Evolutionary conservation across 306 rosid genomes (phyloP), one percentile per base, ranked within the genome.

Genomic region (Corylus americana): DNA sequence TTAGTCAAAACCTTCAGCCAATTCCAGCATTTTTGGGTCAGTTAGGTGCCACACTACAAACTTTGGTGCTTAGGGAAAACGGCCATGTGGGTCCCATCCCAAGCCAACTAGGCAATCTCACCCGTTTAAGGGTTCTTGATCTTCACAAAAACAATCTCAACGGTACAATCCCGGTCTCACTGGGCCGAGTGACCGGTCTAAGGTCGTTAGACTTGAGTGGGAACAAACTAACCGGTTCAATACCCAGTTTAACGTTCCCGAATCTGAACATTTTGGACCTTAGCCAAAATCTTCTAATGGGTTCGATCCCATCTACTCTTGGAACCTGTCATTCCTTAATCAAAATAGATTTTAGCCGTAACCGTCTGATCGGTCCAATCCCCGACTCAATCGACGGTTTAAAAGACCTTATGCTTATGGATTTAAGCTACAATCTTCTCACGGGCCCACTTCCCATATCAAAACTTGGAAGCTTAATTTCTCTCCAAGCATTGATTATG

Each of bases 61-160:
- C 98, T 0, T 51, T 95, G 0, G 98, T 92, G 1, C 91, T 95
- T 0, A 77, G 98, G 72, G 98, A 92, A 71, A 95, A 95, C 54
- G 91, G 90, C 4, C 95, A 90, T 6, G 70, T 90, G 49, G 98
- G 98, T 31, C 85, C 87, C 11, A 89, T 92, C 1, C 98, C 98
- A 0, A 39, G 4, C 4, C 87, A 91, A 71, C 70, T 92, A 6
- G 91, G 92, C 6, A 95, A 92, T 72, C 89, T 92, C 50, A 90
- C 98, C 4, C 88, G 53, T 22, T 74, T 95, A 17, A 85, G 55
- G 17, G 86, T 91, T 8, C 87, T 95, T 2, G 97, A 95, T 79
- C 97, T 95, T 75, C 97, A 95, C 74, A 89, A 83, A 18, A 95
- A 95, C 71, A 78, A 88, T 73, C 90, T 95, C 78, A 92, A 86